These are phyloP conservation scores for Neoboletus brunneissimus DNA, from an alignment of 768 basidiomycete genomes.

Conservation along the genomic window DNA sequence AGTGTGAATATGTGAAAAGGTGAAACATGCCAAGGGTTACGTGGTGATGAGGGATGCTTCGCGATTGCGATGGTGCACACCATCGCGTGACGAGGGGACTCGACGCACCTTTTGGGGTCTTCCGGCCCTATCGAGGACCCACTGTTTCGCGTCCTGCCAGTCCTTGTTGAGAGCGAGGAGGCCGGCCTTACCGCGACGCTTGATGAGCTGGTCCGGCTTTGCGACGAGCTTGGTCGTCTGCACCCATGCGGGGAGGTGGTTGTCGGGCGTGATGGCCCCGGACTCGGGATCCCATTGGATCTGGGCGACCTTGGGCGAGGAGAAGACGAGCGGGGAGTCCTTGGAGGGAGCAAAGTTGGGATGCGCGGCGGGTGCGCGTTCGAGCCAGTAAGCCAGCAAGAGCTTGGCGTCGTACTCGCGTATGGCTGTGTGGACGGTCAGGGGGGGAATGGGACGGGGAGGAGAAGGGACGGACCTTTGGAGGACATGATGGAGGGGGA, in stretches of 20 bases:
- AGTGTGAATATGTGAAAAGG: conserved; percentile 16
- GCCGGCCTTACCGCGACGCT: no score
- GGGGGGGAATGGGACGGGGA: background rate
- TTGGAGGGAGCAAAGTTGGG: conserved; percentile 53
- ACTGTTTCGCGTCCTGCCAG: no score
- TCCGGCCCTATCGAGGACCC: conserved; percentile 87
- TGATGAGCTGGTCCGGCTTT: no score
- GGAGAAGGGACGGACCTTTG: conserved; percentile 24
- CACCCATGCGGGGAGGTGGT: conserved; percentile 74
- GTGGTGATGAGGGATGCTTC: conserved; percentile 22
- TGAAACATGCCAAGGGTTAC: conserved; percentile 16
- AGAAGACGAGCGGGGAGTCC: conserved; percentile 46
- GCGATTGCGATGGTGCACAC: conserved; percentile 12
- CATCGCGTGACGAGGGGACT: no score
- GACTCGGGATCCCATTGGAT: conserved; percentile 78
- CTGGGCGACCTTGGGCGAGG: conserved; percentile 79
- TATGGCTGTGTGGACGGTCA: conserved; percentile 54
- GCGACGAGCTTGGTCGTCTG: conserved; percentile 85
- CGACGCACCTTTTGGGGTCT: conserved; percentile 74
- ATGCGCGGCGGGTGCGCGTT: conserved; percentile 80
- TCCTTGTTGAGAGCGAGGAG: no score
- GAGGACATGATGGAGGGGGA: conserved; percentile 30
- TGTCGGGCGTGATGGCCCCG: conserved; percentile 55
- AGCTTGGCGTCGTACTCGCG: conserved; percentile 99
- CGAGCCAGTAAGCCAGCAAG: conserved; percentile 94